A percentile compares a stretch with the other conserved stretches of the same genome.
Conservation (phyloP, 106 monocot species). For the Acorus calamus region DNA sequence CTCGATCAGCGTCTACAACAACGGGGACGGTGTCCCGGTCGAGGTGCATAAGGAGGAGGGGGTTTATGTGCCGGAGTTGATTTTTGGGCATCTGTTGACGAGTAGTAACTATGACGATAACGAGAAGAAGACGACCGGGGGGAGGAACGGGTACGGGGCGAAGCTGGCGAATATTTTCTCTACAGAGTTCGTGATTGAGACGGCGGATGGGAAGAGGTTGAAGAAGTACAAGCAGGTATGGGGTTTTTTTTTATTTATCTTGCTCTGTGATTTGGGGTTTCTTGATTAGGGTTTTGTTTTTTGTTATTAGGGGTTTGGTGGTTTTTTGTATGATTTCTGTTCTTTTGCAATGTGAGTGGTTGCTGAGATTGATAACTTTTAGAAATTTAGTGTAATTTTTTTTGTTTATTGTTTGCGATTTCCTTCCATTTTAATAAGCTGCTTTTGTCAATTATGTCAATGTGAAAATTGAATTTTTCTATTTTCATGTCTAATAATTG, state of each 20-base stretch:
- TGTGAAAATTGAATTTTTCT: too few species aligned
- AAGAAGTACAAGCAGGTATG: conserved; percentile 98
- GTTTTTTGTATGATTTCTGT: too few species aligned
- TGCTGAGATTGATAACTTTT: too few species aligned
- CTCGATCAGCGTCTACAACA: conserved; percentile 83
- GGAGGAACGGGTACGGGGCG: conserved; percentile 94
- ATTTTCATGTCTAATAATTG: too few species aligned
- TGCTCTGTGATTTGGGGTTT: background rate
- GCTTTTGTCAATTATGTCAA: too few species aligned
- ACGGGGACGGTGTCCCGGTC: conserved; percentile 85
- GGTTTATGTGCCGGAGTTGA: conserved; percentile 94
- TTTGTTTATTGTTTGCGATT: too few species aligned
- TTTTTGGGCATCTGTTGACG: conserved; percentile 90
- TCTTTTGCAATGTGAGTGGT: too few species aligned
- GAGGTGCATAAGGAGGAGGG: conserved; percentile 95
- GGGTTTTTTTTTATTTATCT: background rate
- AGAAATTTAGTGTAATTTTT: too few species aligned
- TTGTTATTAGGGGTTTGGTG: background rate
- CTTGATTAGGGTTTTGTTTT: background rate
- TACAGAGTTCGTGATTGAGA: conserved; percentile 82
- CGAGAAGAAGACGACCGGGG: conserved; percentile 95
- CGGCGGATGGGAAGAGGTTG: conserved; percentile 66
- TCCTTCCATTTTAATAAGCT: too few species aligned
- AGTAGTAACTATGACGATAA: conserved; percentile 95
- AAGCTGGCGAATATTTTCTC: conserved; percentile 97